These are phyloP conservation scores for Penicillium soppii DNA, from an alignment of 495 filamentous ascomycete genomes.

Conservation along the genomic window DNA sequence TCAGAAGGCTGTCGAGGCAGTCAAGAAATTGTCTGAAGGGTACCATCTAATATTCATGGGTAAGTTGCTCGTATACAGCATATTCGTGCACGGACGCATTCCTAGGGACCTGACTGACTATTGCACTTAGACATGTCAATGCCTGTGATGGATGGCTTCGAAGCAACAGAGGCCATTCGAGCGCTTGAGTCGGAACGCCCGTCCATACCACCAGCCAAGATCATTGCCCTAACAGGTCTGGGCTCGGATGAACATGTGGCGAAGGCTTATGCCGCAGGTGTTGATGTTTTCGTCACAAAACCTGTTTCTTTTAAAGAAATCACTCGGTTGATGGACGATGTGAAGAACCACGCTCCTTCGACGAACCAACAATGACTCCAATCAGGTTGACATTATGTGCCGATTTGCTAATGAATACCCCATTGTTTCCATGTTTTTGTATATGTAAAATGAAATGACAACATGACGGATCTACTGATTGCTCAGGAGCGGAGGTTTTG, in stretches of 20 bases:
- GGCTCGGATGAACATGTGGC: constrained; percentile 51
- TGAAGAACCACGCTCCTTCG: too few relatives aligned
- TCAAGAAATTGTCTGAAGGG: constrained; percentile 9
- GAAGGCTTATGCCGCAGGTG: constrained; percentile 58
- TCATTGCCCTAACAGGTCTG: constrained; percentile 63
- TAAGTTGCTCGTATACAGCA: constrained; percentile 3
- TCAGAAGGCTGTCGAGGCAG: constrained; percentile 34
- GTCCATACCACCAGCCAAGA: constrained; percentile 29
- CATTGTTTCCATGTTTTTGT: too few relatives aligned
- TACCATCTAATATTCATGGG: constrained; percentile 45
- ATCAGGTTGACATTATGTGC: too few relatives aligned
- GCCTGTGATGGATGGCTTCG: constrained; percentile 64
- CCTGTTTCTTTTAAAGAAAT: constrained; percentile 43
- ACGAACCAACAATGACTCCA: too few relatives aligned
- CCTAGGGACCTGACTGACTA: neutral
- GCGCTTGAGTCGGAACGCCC: constrained; percentile 38
- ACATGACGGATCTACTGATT: too few relatives aligned
- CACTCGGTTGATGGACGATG: too few relatives aligned
- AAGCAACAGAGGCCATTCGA: constrained; percentile 56
- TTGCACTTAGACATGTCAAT: constrained; percentile 54
- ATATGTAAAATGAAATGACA: too few relatives aligned
- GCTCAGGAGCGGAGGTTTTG: too few relatives aligned
- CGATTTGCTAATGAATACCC: too few relatives aligned
- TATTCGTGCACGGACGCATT: neutral
- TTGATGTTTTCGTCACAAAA: constrained; percentile 63